Evolutionary conservation across 2,329 filamentous ascomycete species (phyloP).

Genomic region (Apiospora koreana): DNA sequence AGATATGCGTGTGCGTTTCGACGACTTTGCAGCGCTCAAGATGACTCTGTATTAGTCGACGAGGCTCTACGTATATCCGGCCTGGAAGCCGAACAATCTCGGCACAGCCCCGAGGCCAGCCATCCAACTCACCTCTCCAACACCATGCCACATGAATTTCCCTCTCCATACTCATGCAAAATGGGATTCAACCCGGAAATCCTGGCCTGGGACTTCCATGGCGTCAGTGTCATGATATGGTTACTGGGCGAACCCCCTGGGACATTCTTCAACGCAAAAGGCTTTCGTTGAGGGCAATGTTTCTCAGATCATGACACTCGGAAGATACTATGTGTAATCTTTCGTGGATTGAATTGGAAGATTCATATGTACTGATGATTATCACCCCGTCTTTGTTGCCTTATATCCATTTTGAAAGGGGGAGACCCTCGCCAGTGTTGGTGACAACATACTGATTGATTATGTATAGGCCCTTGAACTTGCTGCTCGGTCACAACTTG

Average conservation of each 20-base stretch:
- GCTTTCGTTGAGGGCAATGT: background rate
- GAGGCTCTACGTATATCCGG: background rate
- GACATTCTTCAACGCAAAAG: too few relatives aligned
- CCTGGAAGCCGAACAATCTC: background rate
- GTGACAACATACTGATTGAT: background rate
- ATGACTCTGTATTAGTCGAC: background rate
- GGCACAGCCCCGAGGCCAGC: background rate
- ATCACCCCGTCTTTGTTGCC: background rate
- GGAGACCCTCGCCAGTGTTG: too few relatives aligned
- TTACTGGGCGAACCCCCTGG: too few relatives aligned
- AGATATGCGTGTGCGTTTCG: constrained; percentile 6
- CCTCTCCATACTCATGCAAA: too few relatives aligned
- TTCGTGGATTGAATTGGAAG: background rate
- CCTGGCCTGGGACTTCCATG: too few relatives aligned
- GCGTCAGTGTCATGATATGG: too few relatives aligned
- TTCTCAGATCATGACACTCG: background rate
- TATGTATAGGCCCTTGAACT: constrained; percentile 38
- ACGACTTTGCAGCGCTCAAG: background rate
- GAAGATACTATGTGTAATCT: background rate
- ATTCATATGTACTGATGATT: too few relatives aligned
- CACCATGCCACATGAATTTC: background rate
- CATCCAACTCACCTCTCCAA: too few relatives aligned
- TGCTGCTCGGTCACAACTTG: constrained; percentile 53
- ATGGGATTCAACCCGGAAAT: too few relatives aligned
- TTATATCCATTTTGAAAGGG: background rate